Evolutionary conservation across 192 early-diverging fungal genomes (phyloP).

Genomic region (Coemansia sp.): DNA sequence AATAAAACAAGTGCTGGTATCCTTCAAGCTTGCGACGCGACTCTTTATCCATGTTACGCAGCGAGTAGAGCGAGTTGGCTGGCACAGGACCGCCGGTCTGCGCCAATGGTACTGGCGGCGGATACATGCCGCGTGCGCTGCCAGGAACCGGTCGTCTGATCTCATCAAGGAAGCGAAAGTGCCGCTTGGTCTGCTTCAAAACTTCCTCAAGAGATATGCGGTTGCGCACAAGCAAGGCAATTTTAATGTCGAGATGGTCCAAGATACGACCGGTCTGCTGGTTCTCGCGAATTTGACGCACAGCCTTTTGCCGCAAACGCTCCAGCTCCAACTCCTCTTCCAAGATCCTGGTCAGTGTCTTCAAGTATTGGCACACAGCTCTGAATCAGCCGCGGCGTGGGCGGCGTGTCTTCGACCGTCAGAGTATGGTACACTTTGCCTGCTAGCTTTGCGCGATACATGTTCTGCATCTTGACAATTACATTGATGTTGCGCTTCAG

Average conservation of each 20-base stretch:
- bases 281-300: conserved; percentile 89
- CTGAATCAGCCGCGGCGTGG: conserved; percentile 75
- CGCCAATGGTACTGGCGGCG: conserved; percentile 12
- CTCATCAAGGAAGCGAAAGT: conserved; percentile 54
- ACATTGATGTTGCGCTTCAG: conserved; percentile 66
- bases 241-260: conserved; percentile 92
- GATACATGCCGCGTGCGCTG: conserved; percentile 26
- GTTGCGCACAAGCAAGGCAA: conserved; percentile 94
- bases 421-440: conserved; percentile 69
- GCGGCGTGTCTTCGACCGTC: conserved; percentile 74
- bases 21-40: conserved; percentile 70
- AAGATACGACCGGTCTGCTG: conserved; percentile 72
- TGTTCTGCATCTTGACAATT: conserved; percentile 72
- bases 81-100: conserved; percentile 16
- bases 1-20: conserved; percentile 94
- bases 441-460: conserved; percentile 66
- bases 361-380: conserved; percentile 86
- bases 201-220: conserved; percentile 95
- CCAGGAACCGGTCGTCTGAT: conserved; percentile 45
- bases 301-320: conserved; percentile 78
- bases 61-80: conserved; percentile 56
- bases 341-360: conserved; percentile 88
- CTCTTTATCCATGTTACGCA: conserved; percentile 84
- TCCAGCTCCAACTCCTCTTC: conserved; percentile 92
- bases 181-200: conserved; percentile 57